Evolutionary conservation across 2,329 filamentous ascomycete genomes (phyloP).

Genomic region (Hymenoscyphus repandus): DNA sequence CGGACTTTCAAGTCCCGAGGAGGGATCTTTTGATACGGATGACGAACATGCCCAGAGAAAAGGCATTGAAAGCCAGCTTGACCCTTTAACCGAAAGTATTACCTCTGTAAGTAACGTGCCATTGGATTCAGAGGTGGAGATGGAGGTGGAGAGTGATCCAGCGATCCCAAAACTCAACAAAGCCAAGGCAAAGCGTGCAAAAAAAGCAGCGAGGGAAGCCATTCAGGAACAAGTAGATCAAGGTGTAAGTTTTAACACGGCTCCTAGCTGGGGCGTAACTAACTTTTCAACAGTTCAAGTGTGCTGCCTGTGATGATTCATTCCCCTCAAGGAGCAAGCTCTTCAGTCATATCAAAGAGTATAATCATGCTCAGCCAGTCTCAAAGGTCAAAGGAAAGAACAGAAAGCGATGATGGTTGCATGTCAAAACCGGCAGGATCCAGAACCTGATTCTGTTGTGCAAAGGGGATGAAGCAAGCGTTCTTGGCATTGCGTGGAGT

Average conservation of each 20-base stretch:
- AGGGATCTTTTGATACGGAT: slow-evolving; percentile 6
- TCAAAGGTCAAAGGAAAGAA: slow-evolving; percentile 23
- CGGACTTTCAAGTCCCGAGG: not conserved
- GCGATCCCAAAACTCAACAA: slow-evolving; percentile 39
- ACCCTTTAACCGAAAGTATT: slow-evolving; percentile 14
- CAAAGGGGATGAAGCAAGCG: too few relatives aligned
- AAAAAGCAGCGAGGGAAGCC: slow-evolving; percentile 38
- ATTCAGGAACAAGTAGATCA: slow-evolving; percentile 13
- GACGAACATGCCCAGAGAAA: slow-evolving; percentile 31
- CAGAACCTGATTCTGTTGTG: too few relatives aligned
- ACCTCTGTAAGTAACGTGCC: slow-evolving; percentile 16
- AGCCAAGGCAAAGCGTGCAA: slow-evolving; percentile 48
- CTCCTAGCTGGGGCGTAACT: not conserved
- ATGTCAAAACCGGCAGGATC: too few relatives aligned
- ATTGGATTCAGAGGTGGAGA: slow-evolving; percentile 6
- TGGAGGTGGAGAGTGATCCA: slow-evolving; percentile 8
- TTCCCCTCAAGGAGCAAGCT: slow-evolving; percentile 59
- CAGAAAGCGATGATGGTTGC: slow-evolving; percentile 2
- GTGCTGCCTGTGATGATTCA: slow-evolving; percentile 48
- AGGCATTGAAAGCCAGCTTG: slow-evolving; percentile 24
- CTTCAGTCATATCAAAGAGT: slow-evolving; percentile 56
- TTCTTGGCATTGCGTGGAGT: too few relatives aligned
- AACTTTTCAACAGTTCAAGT: slow-evolving; percentile 38
- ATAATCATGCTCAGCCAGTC: slow-evolving; percentile 47
- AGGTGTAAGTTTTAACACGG: slow-evolving; percentile 14